Evolutionary conservation across 768 basidiomycete species (phyloP).

Genomic region (Hericium coralloides): DNA sequence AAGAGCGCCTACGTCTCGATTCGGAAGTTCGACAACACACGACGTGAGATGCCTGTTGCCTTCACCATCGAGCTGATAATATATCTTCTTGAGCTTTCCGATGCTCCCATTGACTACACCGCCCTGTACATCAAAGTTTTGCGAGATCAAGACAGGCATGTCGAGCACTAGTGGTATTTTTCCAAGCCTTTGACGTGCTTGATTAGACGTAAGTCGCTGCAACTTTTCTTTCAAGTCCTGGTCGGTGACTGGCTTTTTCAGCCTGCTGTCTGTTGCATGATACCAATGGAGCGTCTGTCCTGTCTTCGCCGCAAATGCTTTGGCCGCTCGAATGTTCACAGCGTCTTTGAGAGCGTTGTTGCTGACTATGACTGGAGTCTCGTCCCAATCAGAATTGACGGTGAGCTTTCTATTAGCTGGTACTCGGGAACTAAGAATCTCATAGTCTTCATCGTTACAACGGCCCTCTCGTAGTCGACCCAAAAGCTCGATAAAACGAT

Average conservation of each 20-base stretch:
- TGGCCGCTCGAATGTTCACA: slow-evolving; percentile 21
- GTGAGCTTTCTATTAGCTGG: not conserved
- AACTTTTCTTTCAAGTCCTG: not conserved
- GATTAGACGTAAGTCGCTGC: slow-evolving; percentile 16
- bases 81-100: slow-evolving; percentile 5
- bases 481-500: not conserved
- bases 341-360: slow-evolving; percentile 29
- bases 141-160: slow-evolving; percentile 30
- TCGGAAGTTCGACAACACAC: slow-evolving; percentile 18
- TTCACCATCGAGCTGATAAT: slow-evolving; percentile 3
- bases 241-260: not conserved
- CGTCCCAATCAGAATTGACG: slow-evolving; percentile 12
- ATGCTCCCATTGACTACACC: slow-evolving; percentile 29
- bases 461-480: not conserved
- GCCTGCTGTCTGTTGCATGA: not conserved
- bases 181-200: slow-evolving; percentile 23
- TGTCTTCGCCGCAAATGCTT: slow-evolving; percentile 18
- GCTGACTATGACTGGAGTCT: slow-evolving; percentile 27
- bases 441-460: slow-evolving; percentile 5
- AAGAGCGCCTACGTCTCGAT: slow-evolving; percentile 9
- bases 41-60: slow-evolving; percentile 10
- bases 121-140: slow-evolving; percentile 30
- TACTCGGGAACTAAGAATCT: not conserved
- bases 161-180: slow-evolving; percentile 27
- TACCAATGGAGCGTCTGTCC: not conserved